A percentile compares a stretch with the other conserved stretches of the same genome.
Evolutionary conservation across 2,329 filamentous ascomycete genomes (phyloP).

Genomic region (Cordyceps farinosa): DNA sequence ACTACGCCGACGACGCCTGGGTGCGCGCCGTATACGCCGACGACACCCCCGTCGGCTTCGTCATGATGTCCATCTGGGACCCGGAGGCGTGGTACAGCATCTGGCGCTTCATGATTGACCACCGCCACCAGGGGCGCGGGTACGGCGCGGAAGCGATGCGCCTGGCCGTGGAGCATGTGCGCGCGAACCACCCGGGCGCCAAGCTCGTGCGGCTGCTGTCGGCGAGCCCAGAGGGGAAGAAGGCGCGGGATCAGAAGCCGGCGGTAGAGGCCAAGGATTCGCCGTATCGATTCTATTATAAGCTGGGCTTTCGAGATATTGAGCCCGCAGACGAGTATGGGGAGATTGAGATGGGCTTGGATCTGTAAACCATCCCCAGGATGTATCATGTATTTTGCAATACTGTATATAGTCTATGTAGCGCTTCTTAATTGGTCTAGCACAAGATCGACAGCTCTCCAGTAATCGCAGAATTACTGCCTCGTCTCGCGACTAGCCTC

Average conservation of each 20-base stretch:
- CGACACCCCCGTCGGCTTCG: conserved; percentile 17
- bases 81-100: conserved; percentile 14
- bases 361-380: not conserved
- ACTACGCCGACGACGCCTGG: conserved; percentile 19
- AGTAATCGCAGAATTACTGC: not conserved
- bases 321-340: conserved; percentile 11
- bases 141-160: conserved; percentile 2
- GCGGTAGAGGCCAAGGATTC: not conserved
- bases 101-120: conserved; percentile 19
- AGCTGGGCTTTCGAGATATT: conserved; percentile 15
- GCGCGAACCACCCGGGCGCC: not conserved
- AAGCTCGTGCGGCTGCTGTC: conserved; percentile 9
- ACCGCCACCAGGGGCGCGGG: conserved; percentile 11
- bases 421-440: not conserved
- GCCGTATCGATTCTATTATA: conserved; percentile 16
- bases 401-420: not conserved
- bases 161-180: conserved; percentile 11
- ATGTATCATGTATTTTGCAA: too few relatives aligned
- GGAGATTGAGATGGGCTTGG: conserved; percentile 13
- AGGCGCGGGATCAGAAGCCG: not conserved
- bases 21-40: conserved; percentile 18
- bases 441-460: too few relatives aligned
- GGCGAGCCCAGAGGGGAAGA: conserved; percentile 12
- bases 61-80: conserved; percentile 19
- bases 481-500: conserved; percentile 31